Evolutionary conservation across 1,284 basidiomycete species (phyloP), one percentile per base, ranked within the genome.

Genomic region (Ceratobasidium sp.): DNA sequence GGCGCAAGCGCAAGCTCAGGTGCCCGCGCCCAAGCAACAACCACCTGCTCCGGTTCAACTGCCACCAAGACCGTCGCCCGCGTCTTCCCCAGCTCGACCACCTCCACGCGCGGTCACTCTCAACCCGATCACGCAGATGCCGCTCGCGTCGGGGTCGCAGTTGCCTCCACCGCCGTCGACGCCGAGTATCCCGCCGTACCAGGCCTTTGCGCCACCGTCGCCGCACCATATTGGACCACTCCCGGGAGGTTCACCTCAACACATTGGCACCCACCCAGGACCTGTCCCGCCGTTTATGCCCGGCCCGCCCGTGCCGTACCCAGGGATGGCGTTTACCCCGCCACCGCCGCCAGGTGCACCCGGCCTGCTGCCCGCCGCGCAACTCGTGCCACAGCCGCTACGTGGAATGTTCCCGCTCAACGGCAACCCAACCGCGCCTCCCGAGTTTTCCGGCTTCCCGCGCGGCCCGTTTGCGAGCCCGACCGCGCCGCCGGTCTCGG

Each of bases 51-150:
- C 75, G 33, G 64, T 77, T 39, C 55, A 67, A 39, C 56, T 67
- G 44, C 72, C 60, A 23, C 63, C 64, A 15, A 67, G 63, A 20
- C 46, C 75, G n/a, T 77, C 75, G 20, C 49, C 73, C 23, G 58
- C 51, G 58, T 70, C 69, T n/a, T 78, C 77, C 3, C 77, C 77
- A 7, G 68, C 60, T 15, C 77, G 70, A 58, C 77, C 60, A 33
- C 70, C 77, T 40, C 77, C 77, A 9, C 51, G 69, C 12, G 53
- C 69, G 28, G 53, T 72, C 26, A 55, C 68, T 10, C 68, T 70
- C 26, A 56, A 56, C 28, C 68, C 68, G 68, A 70, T 70, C n/a
- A n/a, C 68, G 28, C 71, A 75, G 49, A 64, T 64, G 23, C 71
- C 71, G 26, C 58, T 63, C 44, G 58, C 71, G 18, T 64, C 71